These are phyloP conservation scores for Lecanosticta acicola DNA, from an alignment of 2,329 filamentous ascomycete species.

Conservation along the genomic window DNA sequence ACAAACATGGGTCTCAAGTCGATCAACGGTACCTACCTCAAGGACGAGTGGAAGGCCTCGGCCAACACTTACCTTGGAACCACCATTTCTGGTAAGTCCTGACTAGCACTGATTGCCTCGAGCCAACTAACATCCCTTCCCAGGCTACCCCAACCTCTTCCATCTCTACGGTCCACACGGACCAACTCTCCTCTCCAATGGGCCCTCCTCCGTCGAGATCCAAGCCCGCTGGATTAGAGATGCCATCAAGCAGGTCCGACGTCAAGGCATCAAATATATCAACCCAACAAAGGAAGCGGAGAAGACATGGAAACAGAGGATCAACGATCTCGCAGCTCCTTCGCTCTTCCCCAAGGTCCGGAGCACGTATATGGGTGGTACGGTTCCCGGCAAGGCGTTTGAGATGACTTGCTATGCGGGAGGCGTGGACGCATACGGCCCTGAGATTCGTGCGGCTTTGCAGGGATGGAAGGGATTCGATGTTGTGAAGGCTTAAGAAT, in stretches of 20 bases:
- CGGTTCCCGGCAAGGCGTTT: conserved; percentile 23
- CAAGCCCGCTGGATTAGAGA: conserved; percentile 38
- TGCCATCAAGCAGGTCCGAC: conserved; percentile 24
- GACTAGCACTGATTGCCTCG: not conserved
- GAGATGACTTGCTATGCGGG: conserved; percentile 30
- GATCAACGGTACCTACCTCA: conserved; percentile 22
- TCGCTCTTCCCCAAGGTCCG: conserved; percentile 26
- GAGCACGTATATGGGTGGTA: conserved; percentile 28
- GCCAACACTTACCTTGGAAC: conserved; percentile 43
- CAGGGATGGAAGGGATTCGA: conserved; percentile 25
- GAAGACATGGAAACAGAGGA: conserved; percentile 26
- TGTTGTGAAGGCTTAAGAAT: conserved; percentile 21
- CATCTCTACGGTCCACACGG: conserved; percentile 40
- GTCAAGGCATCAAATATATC: conserved; percentile 24
- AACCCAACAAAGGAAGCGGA: conserved; percentile 27
- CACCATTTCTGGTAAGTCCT: conserved; percentile 27
- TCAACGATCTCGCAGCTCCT: conserved; percentile 24
- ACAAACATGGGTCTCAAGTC: conserved; percentile 43
- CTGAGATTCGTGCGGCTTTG: conserved; percentile 24
- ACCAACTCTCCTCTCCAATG: conserved; percentile 41
- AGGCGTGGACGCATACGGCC: conserved; percentile 24
- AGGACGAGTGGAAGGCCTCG: conserved; percentile 41
- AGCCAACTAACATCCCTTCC: not conserved
- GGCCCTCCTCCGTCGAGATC: conserved; percentile 39
- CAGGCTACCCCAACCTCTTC: conserved; percentile 26